phyloP scores from a whole-genome alignment of 2,329 filamentous ascomycete species.

The Phoma sp. region DNA sequence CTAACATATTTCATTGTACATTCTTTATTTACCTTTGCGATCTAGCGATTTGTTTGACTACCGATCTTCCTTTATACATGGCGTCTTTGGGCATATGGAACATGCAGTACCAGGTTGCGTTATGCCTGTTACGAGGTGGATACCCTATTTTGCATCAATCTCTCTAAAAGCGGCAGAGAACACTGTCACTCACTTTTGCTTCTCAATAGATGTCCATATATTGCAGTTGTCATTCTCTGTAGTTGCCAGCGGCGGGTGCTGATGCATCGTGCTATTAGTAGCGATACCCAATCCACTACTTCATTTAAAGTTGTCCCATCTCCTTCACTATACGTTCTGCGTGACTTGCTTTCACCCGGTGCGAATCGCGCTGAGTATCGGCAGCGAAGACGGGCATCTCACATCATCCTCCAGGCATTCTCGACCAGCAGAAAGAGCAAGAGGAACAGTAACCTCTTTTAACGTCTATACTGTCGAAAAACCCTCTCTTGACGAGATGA shows the following conservation, averaged over 20 bases:
- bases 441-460: no score
- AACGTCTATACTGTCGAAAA: no score
- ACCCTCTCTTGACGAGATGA: no score
- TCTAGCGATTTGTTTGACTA: slow-evolving; percentile 32
- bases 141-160: slow-evolving; percentile 7
- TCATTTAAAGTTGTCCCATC: background rate
- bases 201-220: background rate
- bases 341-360: background rate
- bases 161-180: background rate
- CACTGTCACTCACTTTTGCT: background rate
- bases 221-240: background rate
- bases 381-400: no score
- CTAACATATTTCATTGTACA: slow-evolving; percentile 4
- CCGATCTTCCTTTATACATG: background rate
- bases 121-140: slow-evolving; percentile 11
- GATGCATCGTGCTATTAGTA: background rate
- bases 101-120: slow-evolving; percentile 3
- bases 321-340: background rate
- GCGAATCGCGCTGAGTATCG: no score
- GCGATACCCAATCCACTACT: slow-evolving; percentile 7
- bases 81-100: slow-evolving; percentile 7
- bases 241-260: background rate
- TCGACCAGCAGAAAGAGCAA: no score
- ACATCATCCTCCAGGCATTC: no score
- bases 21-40: slow-evolving; percentile 28